Conservation (phyloP, 1,284 basidiomycete species). For the Sanghuangporus weigelae region DNA sequence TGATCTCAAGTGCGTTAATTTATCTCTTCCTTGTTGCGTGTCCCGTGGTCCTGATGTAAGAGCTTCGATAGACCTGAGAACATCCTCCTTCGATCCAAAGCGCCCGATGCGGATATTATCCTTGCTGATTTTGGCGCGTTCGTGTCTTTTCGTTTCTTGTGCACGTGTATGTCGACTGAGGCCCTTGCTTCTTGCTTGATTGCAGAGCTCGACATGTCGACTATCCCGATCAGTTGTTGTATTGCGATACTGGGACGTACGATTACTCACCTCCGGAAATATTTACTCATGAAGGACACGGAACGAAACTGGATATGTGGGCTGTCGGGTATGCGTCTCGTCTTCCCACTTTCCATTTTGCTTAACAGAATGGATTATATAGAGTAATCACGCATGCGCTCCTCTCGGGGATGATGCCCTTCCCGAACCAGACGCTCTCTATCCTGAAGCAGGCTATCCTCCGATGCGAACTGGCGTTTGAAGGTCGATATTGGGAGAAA, state of each 20-base stretch:
- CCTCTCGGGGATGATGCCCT: conserved; percentile 16
- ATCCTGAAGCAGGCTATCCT: conserved; percentile 11
- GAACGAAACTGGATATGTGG: conserved; percentile 14
- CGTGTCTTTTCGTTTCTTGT: not conserved
- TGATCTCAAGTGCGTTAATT: conserved; percentile 13
- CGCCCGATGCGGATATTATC: conserved; percentile 12
- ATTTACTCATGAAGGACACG: conserved; percentile 16
- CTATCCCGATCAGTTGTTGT: conserved; percentile 8
- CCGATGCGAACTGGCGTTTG: conserved; percentile 6
- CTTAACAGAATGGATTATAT: not conserved
- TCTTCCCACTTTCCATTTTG: not conserved
- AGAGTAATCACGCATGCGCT: conserved; percentile 13
- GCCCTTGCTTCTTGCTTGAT: not conserved
- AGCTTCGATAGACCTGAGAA: conserved; percentile 12
- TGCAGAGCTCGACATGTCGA: conserved; percentile 11
- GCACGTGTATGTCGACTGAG: not conserved
- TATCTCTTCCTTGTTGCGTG: not conserved
- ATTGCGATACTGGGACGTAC: conserved; percentile 16
- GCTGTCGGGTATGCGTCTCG: conserved; percentile 12
- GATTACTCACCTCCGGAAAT: conserved; percentile 17
- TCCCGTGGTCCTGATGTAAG: not conserved
- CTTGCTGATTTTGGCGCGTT: conserved; percentile 17
- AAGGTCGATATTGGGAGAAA: conserved; percentile 9
- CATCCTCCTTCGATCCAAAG: conserved; percentile 12
- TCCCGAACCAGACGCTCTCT: conserved; percentile 10